These are phyloP conservation scores for Falciphora oryzae DNA, from an alignment of 2,329 filamentous ascomycete genomes.

Conservation along the genomic window DNA sequence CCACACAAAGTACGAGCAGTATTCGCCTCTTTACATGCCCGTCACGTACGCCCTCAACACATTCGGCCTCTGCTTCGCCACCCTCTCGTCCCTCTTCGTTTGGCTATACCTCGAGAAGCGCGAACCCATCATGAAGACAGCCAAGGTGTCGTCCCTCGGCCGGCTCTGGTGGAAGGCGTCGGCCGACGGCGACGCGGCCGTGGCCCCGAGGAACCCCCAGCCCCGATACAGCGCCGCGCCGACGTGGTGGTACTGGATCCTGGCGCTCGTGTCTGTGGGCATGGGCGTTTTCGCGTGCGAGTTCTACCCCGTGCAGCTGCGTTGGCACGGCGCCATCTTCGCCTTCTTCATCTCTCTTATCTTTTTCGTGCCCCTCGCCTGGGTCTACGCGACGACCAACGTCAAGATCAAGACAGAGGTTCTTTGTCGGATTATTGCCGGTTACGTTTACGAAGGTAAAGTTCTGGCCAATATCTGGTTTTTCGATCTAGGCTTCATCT, in stretches of 20 bases:
- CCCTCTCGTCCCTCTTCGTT: constrained; percentile 33
- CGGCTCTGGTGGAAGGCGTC: background rate
- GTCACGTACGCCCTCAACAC: constrained; percentile 38
- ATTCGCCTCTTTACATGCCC: constrained; percentile 47
- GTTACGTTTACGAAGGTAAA: constrained; percentile 38
- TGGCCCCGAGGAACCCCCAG: background rate
- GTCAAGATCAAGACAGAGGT: constrained; percentile 43
- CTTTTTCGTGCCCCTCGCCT: constrained; percentile 31
- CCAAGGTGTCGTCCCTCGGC: background rate
- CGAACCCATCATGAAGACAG: background rate
- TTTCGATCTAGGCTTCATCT: constrained; percentile 35
- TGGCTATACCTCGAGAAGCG: constrained; percentile 42
- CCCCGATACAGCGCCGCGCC: constrained; percentile 18
- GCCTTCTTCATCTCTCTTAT: constrained; percentile 29
- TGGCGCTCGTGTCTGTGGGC: constrained; percentile 27
- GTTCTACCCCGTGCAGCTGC: constrained; percentile 34
- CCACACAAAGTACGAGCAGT: constrained; percentile 40
- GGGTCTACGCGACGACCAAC: constrained; percentile 42
- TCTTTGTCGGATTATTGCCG: constrained; percentile 41
- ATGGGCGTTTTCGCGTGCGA: constrained; percentile 34
- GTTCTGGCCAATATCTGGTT: constrained; percentile 42
- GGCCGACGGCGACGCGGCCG: too few relatives aligned
- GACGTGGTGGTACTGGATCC: constrained; percentile 37
- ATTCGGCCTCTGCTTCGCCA: constrained; percentile 48
- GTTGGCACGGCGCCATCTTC: constrained; percentile 3